Percentiles rank a stretch among this genome's conserved stretches.
Evolutionary conservation across 2,329 filamentous ascomycete species (phyloP).

Genomic region (Didymella pinodella): DNA sequence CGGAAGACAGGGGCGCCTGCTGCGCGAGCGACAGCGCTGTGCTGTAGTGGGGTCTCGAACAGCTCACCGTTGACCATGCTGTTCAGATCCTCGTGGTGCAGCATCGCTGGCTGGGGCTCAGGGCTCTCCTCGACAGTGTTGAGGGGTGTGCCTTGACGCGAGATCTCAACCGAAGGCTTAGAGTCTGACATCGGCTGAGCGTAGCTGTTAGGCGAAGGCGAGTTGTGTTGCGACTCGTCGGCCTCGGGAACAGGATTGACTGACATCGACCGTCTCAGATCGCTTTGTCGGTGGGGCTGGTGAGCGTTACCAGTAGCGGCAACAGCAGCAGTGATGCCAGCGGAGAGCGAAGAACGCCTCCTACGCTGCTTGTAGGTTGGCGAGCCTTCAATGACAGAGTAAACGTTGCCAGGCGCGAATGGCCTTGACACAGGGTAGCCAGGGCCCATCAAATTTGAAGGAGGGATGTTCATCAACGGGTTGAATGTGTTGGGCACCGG

Average conservation of each 20-base stretch:
- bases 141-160: slow-evolving; percentile 88
- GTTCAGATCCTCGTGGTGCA: slow-evolving; percentile 75
- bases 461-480: slow-evolving; percentile 88
- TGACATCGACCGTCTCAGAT: slow-evolving; percentile 89
- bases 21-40: slow-evolving; percentile 66
- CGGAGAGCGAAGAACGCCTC: slow-evolving; percentile 90
- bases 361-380: slow-evolving; percentile 98
- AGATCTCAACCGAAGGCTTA: slow-evolving; percentile 78
- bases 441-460: slow-evolving; percentile 80
- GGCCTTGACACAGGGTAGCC: slow-evolving; percentile 76
- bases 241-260: slow-evolving; percentile 82
- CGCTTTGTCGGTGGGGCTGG: slow-evolving; percentile 80
- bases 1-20: slow-evolving; percentile 78
- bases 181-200: slow-evolving; percentile 74
- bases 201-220: slow-evolving; percentile 70
- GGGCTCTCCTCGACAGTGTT: slow-evolving; percentile 85
- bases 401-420: slow-evolving; percentile 80
- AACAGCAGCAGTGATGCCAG: slow-evolving; percentile 76
- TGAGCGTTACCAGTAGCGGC: slow-evolving; percentile 63
- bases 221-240: slow-evolving; percentile 80
- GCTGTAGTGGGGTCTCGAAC: slow-evolving; percentile 58
- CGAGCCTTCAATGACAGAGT: slow-evolving; percentile 96
- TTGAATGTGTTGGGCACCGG: slow-evolving; percentile 78
- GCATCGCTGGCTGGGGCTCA: slow-evolving; percentile 71
- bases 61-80: slow-evolving; percentile 50